Percentiles rank a stretch among this genome's conserved stretches.
Conservation (phyloP, 2,329 filamentous ascomycete species). For the Phoma sp. region DNA sequence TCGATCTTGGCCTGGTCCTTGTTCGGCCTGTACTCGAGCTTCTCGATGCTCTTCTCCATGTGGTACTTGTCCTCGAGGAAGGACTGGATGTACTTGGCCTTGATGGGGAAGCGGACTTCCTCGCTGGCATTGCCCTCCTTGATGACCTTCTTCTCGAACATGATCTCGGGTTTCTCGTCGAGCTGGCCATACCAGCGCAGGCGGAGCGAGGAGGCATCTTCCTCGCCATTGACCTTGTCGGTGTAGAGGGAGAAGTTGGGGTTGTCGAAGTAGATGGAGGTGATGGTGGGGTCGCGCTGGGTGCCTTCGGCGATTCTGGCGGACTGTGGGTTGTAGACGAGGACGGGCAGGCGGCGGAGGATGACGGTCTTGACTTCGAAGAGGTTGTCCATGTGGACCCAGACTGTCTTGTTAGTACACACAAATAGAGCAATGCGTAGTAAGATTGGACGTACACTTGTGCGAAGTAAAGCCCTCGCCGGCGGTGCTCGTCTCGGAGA, state of each 20-base stretch:
- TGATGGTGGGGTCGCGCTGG: constrained; percentile 85
- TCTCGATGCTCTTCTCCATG: constrained; percentile 88
- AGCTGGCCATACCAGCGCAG: constrained; percentile 93
- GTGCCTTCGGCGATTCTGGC: constrained; percentile 81
- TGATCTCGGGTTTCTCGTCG: constrained; percentile 77
- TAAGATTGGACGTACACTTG: constrained; percentile 70
- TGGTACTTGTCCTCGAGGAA: constrained; percentile 89
- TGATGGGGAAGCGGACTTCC: constrained; percentile 83
- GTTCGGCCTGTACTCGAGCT: constrained; percentile 80
- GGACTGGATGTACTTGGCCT: constrained; percentile 89
- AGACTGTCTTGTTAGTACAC: constrained; percentile 63
- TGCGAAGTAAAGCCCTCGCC: constrained; percentile 80
- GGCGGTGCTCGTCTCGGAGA: constrained; percentile 50
- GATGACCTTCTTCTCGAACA: constrained; percentile 88
- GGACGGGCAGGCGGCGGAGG: constrained; percentile 84
- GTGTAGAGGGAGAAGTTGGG: constrained; percentile 84
- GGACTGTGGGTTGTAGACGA: constrained; percentile 90
- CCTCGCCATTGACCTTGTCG: constrained; percentile 78
- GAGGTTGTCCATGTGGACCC: constrained; percentile 94
- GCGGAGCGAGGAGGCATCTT: constrained; percentile 81
- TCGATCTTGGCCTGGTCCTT: constrained; percentile 71
- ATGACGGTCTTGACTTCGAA: constrained; percentile 97
- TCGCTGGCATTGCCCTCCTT: constrained; percentile 77
- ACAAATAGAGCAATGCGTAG: not conserved
- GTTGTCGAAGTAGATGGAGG: constrained; percentile 95